phyloP scores from a whole-genome alignment of 768 basidiomycete genomes.

The Boletus subparvulus region DNA sequence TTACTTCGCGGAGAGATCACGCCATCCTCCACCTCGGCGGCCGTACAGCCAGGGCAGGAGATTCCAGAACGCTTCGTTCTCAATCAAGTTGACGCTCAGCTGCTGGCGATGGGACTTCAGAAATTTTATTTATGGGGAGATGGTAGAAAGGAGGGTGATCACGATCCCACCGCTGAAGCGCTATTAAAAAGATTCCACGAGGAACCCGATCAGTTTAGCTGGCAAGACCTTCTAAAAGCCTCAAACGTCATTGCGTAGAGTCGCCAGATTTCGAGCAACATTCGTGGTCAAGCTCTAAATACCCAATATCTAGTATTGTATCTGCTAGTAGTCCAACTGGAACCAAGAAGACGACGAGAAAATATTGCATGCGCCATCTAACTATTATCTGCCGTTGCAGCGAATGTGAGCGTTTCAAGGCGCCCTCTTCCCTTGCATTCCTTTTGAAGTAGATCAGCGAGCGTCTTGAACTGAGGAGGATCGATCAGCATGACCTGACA shows the following conservation, averaged over 20 bases:
- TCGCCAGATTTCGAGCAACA: background rate
- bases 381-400: conserved; percentile 50
- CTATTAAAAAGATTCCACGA: conserved; percentile 76
- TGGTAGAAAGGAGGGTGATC: conserved; percentile 11
- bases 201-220: conserved; percentile 72
- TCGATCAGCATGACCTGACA: conserved; percentile 88
- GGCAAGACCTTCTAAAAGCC: conserved; percentile 73
- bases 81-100: conserved; percentile 78
- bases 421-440: conserved; percentile 87
- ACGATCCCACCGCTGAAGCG: conserved; percentile 28
- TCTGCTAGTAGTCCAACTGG: background rate
- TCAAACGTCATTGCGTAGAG: conserved; percentile 24
- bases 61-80: conserved; percentile 50
- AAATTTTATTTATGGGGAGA: conserved; percentile 77
- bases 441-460: conserved; percentile 88
- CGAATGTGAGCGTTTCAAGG: conserved; percentile 78
- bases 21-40: conserved; percentile 48
- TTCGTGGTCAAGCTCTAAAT: background rate
- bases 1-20: conserved; percentile 92
- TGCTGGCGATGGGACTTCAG: conserved; percentile 78
- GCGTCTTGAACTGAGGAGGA: conserved; percentile 84
- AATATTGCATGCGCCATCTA: conserved; percentile 2
- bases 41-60: conserved; percentile 34
- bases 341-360: no score
- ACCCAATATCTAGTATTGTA: background rate